Evolutionary conservation across 805 yeast genomes (phyloP).

Genomic region (Schwanniomyces yamadae): DNA sequence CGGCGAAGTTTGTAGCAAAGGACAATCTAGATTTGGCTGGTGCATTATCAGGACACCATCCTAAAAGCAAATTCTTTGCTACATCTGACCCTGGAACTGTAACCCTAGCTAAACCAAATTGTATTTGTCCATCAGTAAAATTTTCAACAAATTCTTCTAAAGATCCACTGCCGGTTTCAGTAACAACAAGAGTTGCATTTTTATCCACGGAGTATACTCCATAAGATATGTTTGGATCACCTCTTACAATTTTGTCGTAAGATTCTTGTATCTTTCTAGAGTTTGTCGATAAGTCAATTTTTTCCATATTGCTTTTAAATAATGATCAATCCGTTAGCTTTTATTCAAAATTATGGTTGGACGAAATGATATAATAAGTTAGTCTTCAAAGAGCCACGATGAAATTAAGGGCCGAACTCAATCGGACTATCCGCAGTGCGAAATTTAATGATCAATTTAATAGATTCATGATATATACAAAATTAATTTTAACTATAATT

Average conservation of each 20-base stretch:
- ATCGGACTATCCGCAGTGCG: no score
- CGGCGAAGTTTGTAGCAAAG: constrained; percentile 75
- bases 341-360: no score
- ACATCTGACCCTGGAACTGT: constrained; percentile 91
- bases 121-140: constrained; percentile 84
- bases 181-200: constrained; percentile 47
- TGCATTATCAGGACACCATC: constrained; percentile 98
- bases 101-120: constrained; percentile 86
- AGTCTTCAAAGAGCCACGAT: no score
- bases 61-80: constrained; percentile 76
- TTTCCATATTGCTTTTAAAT: constrained; percentile 55
- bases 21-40: constrained; percentile 74
- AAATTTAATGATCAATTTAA: no score
- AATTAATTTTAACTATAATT: no score
- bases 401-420: no score
- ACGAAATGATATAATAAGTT: no score
- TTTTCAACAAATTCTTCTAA: constrained; percentile 76
- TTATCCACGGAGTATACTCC: constrained; percentile 76
- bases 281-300: constrained; percentile 60
- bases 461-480: no score
- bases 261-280: constrained; percentile 72
- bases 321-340: no score
- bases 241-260: constrained; percentile 77
- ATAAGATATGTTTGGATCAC: constrained; percentile 69
- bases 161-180: constrained; percentile 57